These are phyloP conservation scores for Nothophaeocryptopus gaeumannii DNA, from an alignment of 2,329 filamentous ascomycete species.

Conservation along the genomic window DNA sequence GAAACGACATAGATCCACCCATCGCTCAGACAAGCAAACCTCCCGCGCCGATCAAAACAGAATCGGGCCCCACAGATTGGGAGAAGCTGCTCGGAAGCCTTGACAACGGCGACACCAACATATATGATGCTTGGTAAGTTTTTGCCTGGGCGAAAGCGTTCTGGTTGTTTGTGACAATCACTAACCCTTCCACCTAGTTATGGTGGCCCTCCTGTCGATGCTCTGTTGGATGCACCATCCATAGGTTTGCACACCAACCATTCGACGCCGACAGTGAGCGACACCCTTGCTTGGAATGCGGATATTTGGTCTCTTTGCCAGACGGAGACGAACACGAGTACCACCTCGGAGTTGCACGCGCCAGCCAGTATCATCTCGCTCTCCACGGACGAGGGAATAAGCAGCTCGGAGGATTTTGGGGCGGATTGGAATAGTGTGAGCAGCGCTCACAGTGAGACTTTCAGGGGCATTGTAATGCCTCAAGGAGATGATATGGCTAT, in stretches of 20 bases:
- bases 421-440: conserved; percentile 19
- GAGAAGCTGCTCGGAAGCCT: conserved; percentile 76
- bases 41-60: conserved; percentile 30
- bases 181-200: conserved; percentile 42
- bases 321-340: conserved; percentile 25
- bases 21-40: conserved; percentile 14
- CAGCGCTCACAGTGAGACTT: conserved; percentile 16
- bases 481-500: conserved; percentile 33
- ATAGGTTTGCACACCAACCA: conserved; percentile 33
- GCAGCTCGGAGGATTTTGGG: conserved; percentile 24
- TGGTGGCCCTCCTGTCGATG: conserved; percentile 56
- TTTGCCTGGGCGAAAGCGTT: no score
- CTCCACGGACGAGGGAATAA: conserved; percentile 26
- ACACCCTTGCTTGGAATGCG: conserved; percentile 23
- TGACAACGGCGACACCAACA: conserved; percentile 74
- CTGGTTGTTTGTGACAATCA: no score
- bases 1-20: conserved; percentile 31
- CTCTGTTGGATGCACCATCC: conserved; percentile 45
- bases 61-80: conserved; percentile 67
- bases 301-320: conserved; percentile 34
- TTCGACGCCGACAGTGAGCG: conserved; percentile 22
- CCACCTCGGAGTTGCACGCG: conserved; percentile 10
- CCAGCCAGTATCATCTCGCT: conserved; percentile 30
- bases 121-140: conserved; percentile 68
- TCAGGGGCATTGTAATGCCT: conserved; percentile 25